Evolutionary conservation across 345 rosid species (phyloP), one percentile per base, ranked within the genome.

Genomic region (Citrus trifoliata): DNA sequence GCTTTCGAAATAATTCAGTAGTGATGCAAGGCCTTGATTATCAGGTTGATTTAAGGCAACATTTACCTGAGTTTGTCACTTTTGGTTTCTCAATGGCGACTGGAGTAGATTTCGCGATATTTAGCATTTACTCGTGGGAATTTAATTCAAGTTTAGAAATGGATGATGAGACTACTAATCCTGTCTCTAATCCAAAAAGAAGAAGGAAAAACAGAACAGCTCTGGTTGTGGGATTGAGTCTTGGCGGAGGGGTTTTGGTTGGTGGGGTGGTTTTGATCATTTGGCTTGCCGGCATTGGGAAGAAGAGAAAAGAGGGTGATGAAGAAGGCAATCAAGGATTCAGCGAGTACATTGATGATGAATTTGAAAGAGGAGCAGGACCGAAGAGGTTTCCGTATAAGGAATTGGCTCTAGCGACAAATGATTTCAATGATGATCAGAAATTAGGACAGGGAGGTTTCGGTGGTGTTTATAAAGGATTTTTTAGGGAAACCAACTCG

Each of bases 61-160:
- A 18, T 19, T 27, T 81, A 13, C 74, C 64, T 1, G 82, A 81
- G 38, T 71, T 38, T 64, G 82, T 81, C 24, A 73, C 68, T 22
- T 58, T 83, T 60, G 85, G 88, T 32, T 81, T 86, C 73, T 81
- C 83, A 13, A 80, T 80, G n/a, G 70, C 84, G 28, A 81, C 85
- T 8, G 83, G 79, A 46, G 22, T 6, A 7, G 16, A 46, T 46
- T 46, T 46, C 6, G 85, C 74, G 55, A 35, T 74, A 21, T 78
- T 71, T 25, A 75, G 38, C 2, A 18, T 86, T 53, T 71, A 72
- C 12, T 77, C 83, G 0, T 81, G 86, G 82, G 76, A 77, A 6
- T 83, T 83, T 35, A 38, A 3, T 40, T 64, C 84, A 21, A 32
- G 10, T 22, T 65, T 37, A 33, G 73, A 61, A 51, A 30, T 7